Base-by-base conservation (phyloP, 768 basidiomycete genomes). In the Galerina marginata region DNA sequence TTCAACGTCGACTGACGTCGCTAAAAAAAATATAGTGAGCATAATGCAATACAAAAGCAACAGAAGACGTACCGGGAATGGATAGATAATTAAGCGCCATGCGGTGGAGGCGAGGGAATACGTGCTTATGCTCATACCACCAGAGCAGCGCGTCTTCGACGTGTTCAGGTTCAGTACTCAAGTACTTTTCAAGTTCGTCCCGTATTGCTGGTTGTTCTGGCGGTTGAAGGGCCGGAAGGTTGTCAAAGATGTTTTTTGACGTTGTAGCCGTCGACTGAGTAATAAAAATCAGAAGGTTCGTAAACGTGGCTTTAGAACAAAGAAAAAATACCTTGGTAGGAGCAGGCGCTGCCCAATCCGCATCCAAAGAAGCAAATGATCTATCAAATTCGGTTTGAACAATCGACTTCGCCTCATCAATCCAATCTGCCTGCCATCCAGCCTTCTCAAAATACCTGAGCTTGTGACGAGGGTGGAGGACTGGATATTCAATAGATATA, bases 381-480 rank as follows among this genome's bases (percentile, higher is more conserved):
- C 57, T 14, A 0, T 49, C 11, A n/a, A 56, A 65, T 38, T 65
- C 61, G 2, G 59, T 56, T 0, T 51, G 33, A 9, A 72, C 61
- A 29, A 72, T 56, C 1, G 40, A 16, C 23, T 63, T 40, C 2
- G 69, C 68, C 5, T 64, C 60, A 10, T 58, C 56, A 40, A 70
- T 69, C 69, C 71, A 72, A 2, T 61, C 57, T 1, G 46, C 42
- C 36, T 67, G 48, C 69, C 69, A 72, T 11, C 40, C 42, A 2
- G 66, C 69, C 1, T n/a, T 43, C 47, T 63, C 61, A 49, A 71
- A 72, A 46, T 69, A 72, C 15, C 57, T 26, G 2, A 72, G 55
- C 50, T 71, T 71, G 65, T 69, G 60, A 9, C 60, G 67, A 26
- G 70, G 71, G 50, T 72, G 67, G 4, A 70, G 63, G 3, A 72